Evolutionary conservation across 2,329 filamentous ascomycete species (phyloP).

Genomic region (Colletotrichum eremochloae): DNA sequence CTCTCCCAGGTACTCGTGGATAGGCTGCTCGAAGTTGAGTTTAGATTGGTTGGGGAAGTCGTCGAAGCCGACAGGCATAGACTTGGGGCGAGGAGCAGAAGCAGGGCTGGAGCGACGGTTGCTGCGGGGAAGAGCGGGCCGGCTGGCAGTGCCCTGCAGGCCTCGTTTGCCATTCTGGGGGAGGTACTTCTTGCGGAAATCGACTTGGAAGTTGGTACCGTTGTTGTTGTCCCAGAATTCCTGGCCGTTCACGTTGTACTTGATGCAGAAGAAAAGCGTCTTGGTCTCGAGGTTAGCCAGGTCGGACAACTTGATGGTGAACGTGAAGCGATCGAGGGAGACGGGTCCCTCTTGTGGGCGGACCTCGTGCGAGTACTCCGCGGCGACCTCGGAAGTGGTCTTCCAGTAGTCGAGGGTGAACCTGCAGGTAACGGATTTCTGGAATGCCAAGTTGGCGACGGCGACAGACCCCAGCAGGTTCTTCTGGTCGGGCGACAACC

Average conservation of each 20-base stretch:
- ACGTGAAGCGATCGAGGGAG: constrained; percentile 89
- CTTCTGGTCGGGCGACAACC: constrained; percentile 89
- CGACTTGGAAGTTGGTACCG: constrained; percentile 89
- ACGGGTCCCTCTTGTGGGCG: constrained; percentile 58
- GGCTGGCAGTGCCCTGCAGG: constrained; percentile 63
- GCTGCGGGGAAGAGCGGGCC: constrained; percentile 75
- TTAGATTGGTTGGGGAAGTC: constrained; percentile 77
- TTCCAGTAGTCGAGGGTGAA: constrained; percentile 99
- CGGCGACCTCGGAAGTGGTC: constrained; percentile 92
- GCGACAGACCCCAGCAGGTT: constrained; percentile 85
- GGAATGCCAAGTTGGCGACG: constrained; percentile 89
- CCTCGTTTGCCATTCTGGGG: constrained; percentile 70
- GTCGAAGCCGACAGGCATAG: constrained; percentile 72
- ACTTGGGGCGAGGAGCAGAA: constrained; percentile 63
- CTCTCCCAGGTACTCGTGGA: constrained; percentile 75
- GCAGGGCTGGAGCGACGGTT: constrained; percentile 64
- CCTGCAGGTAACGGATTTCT: constrained; percentile 89
- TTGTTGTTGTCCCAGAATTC: constrained; percentile 98
- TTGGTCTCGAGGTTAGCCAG: constrained; percentile 92
- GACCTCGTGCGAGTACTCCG: constrained; percentile 81
- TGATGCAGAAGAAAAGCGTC: constrained; percentile 91
- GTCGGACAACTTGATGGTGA: constrained; percentile 93
- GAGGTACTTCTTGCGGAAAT: constrained; percentile 86
- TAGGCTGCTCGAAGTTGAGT: constrained; percentile 70
- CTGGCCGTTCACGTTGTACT: constrained; percentile 85